These are phyloP conservation scores for Hapsidospora chrysogenum DNA, from an alignment of 495 filamentous ascomycete genomes.

Conservation along the genomic window DNA sequence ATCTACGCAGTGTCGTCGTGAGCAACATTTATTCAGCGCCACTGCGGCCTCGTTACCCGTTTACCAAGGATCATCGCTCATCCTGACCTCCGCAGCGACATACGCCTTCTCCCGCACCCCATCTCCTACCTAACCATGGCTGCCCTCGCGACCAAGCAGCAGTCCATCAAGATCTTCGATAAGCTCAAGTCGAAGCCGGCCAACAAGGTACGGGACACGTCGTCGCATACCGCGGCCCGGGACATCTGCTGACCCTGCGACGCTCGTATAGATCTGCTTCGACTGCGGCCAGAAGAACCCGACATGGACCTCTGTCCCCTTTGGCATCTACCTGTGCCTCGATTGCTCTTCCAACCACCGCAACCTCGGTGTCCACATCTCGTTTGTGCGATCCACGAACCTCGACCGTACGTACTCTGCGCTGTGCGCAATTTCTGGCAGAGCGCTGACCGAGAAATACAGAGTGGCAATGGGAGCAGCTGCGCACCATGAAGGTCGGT, in stretches of 20 bases:
- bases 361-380: slow-evolving; percentile 86
- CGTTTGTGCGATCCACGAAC: slow-evolving; percentile 94
- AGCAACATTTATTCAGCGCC: no score
- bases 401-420: slow-evolving; percentile 87
- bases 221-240: no score
- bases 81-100: no score
- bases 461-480: slow-evolving; percentile 99
- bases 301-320: slow-evolving; percentile 93
- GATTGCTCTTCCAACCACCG: slow-evolving; percentile 91
- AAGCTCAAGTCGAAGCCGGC: slow-evolving; percentile 86
- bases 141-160: slow-evolving; percentile 69
- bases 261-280: slow-evolving; percentile 64
- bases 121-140: no score
- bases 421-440: no score
- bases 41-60: no score
- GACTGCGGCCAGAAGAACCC: slow-evolving; percentile 95
- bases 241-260: neutral
- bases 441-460: no score
- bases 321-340: slow-evolving; percentile 94
- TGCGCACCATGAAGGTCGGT: slow-evolving; percentile 95
- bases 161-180: slow-evolving; percentile 95
- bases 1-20: no score
- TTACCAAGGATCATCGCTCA: no score
- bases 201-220: slow-evolving; percentile 56
- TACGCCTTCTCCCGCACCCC: no score